Base-by-base conservation (phyloP, 805 yeast genomes). In the Cyberlindnera misumaiensis region DNA sequence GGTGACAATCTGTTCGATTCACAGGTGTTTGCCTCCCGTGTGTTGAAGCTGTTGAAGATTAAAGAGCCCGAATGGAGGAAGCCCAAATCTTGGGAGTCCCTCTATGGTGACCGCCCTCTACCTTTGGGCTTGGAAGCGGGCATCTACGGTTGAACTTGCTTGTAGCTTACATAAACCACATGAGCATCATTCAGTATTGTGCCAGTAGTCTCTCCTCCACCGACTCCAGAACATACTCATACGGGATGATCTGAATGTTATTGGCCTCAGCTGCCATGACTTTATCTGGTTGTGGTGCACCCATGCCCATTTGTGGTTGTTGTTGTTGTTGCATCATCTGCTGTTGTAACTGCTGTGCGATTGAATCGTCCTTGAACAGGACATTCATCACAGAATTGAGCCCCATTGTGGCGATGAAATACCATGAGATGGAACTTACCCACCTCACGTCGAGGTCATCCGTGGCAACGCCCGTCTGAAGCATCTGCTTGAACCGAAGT, bases 361-460 rank as follows among this genome's bases (percentile, higher is more conserved):
- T 57, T 6, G 65, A 59, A 4, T 49, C 54, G 42, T 72, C 76
- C 11, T 77, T 79, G 47, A 86, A 70, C 7, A 88, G 46, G 38
- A 90, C 69, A 28, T 83, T 72, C 57, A 81, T 83, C 2, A 93
- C 79, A 0, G 96, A 83, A 48, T 76, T 75, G 43, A 93, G 70
- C 22, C 97, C 97, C 36, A 89, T 60, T 44, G 87, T 74, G 39
- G 87, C 84, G 38, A 90, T 83, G 58, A 93, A 85, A 59, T 90
- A 93, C 97, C 97, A 93, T 5, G 97, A 87, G 15, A 93, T 82
- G 3, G 96, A 80, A 28, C 93, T 81, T 13, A 93, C 97, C 77
- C 95, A 93, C 20, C 95, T 67, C 8, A 81, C 96, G 55, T 89
- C 93, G 41, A 93, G 67, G 52, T 90, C 94, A 1, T 80, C 71